Conservation (phyloP, 495 filamentous ascomycete genomes). For the Hypomontagnella monticulosa region DNA sequence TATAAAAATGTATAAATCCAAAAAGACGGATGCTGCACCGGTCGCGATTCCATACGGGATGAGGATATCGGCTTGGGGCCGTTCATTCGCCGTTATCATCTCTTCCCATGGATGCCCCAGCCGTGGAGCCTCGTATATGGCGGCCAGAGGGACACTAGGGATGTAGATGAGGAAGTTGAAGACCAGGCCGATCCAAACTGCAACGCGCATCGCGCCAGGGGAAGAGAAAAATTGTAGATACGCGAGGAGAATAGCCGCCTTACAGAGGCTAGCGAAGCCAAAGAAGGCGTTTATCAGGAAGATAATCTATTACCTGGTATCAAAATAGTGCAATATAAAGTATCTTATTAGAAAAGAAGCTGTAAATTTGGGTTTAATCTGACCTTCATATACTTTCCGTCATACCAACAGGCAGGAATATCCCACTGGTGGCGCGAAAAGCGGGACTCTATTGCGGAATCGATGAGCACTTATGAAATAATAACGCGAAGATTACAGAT, state of each 20-base stretch:
- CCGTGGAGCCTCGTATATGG: constrained; percentile 12
- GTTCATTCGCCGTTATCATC: not conserved
- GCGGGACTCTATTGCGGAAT: not conserved
- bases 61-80: not conserved
- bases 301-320: not conserved
- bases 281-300: not conserved
- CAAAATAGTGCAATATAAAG: not conserved
- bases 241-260: constrained; percentile 29
- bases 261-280: constrained; percentile 10
- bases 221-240: constrained; percentile 26
- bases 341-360: no score
- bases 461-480: not conserved
- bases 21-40: not conserved
- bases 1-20: constrained; percentile 23
- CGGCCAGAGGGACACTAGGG: constrained; percentile 5
- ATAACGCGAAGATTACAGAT: not conserved
- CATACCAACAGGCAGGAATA: constrained; percentile 38
- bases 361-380: not conserved
- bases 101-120: constrained; percentile 26
- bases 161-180: constrained; percentile 19
- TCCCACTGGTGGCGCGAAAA: constrained; percentile 41
- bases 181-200: constrained; percentile 13
- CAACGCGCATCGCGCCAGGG: not conserved
- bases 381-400: constrained; percentile 31
- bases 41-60: not conserved